Base-by-base conservation (phyloP, 2,329 filamentous ascomycete genomes). In the Sclerotinia subarctica region DNA sequence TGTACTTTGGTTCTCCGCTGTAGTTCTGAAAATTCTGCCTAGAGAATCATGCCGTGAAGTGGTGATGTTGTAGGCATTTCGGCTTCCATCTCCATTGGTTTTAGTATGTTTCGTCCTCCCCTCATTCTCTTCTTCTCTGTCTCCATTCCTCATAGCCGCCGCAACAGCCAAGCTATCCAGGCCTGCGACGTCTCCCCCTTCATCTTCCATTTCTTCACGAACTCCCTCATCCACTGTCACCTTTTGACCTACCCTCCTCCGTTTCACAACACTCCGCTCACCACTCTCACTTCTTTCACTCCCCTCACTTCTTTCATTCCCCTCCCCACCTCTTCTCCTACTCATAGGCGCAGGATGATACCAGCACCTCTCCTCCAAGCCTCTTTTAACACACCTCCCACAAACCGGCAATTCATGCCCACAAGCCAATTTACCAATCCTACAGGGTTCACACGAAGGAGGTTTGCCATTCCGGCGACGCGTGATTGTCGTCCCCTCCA, bases 371-470 rank as follows among this genome's bases (percentile, higher is more conserved):
- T 17, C 46, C 29, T 29, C 59, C 7, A 63, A 38, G 5, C 29
- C 29, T 26, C 29, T 67, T 63, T 73, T 69, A 8, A 73, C 69
- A 66, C 74, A 76, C 62, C 74, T 68, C 35, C 73, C 74, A 63
- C 75, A 77, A 60, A 69, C 69, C 3, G 75, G 75, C 17, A 59
- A 53, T 11, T 69, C 71, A 69, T 77, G 75, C 59, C 75, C 74
- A 65, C 75, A 77, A 7, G 72, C 74, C 19, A 77, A 38, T 57
- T 77, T 77, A 8, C 73, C 74, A 42, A 74, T 76, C 19, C 74
- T 64, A 69, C 75, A 77, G 17, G 74, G 75, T 63, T 77, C 75
- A 67, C 75, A 77, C 13, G 74, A 72, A 69, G 75, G 73, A 57
- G 72, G 71, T 59, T 75, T 75, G 49, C 75, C 75, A 66, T 77